phyloP scores from a whole-genome alignment of 2,329 filamentous ascomycete species.

The Sporothrix globosa region DNA sequence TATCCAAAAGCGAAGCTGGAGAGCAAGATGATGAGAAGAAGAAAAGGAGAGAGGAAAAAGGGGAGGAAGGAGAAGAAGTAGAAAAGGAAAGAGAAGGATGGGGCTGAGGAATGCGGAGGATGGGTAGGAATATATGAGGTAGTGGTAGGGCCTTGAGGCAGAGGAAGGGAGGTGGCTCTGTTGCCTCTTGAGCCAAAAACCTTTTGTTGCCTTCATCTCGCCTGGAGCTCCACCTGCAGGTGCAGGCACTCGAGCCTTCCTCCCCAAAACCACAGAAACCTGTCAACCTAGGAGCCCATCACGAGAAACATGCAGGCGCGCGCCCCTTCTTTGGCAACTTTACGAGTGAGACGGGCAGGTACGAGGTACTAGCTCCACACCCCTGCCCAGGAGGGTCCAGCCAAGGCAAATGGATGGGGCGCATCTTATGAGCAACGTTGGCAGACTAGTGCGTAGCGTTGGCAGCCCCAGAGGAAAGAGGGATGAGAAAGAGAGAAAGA shows the following conservation, averaged over 20 bases:
- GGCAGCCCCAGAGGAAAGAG: background rate
- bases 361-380: conserved; percentile 23
- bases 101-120: conserved; percentile 27
- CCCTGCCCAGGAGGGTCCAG: background rate
- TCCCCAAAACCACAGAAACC: conserved; percentile 3
- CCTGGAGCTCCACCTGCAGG: conserved; percentile 21
- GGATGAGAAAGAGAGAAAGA: background rate
- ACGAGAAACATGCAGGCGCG: conserved; percentile 22
- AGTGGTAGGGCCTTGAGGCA: background rate
- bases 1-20: conserved; percentile 18
- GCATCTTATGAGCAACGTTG: conserved; percentile 26
- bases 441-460: conserved; percentile 10
- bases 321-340: background rate
- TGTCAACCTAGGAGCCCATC: background rate
- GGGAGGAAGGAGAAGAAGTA: background rate
- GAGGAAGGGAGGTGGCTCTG: background rate
- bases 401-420: conserved; percentile 24
- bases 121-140: conserved; percentile 24
- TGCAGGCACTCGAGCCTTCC: background rate
- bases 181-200: background rate
- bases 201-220: conserved; percentile 15
- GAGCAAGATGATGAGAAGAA: background rate
- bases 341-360: conserved; percentile 16
- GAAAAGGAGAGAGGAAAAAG: background rate
- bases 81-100: background rate